Conservation (phyloP, 805 yeast species). For the Metschnikowia koreensis region DNA sequence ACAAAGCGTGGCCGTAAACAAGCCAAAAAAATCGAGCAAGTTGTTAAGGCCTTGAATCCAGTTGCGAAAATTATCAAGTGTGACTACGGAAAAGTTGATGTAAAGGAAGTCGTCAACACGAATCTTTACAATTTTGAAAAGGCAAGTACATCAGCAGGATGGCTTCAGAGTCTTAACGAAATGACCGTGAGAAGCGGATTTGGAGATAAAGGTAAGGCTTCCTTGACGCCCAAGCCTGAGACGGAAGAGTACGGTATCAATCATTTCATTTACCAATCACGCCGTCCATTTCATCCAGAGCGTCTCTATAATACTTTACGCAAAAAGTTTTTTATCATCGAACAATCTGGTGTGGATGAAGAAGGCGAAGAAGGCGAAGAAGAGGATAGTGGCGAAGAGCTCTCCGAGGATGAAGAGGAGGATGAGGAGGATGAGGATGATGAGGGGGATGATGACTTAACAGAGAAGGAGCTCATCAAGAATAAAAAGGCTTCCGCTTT, state of each 20-base stretch:
- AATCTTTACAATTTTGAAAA: conserved; percentile 39
- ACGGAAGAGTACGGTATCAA: conserved; percentile 48
- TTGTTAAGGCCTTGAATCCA: conserved; percentile 40
- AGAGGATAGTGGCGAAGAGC: conserved; percentile 14
- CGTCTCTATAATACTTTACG: conserved; percentile 34
- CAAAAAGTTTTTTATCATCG: conserved; percentile 34
- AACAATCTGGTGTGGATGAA: conserved; percentile 19
- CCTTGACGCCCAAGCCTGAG: conserved; percentile 42
- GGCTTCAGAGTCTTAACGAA: conserved; percentile 43
- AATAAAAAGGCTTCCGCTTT: conserved; percentile 38
- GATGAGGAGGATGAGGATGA: no score
- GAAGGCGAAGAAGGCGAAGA: conserved; percentile 12
- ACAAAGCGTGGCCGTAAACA: conserved; percentile 23
- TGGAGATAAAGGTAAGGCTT: conserved; percentile 13
- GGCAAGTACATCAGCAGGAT: conserved; percentile 44
- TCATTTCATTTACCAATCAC: conserved; percentile 40
- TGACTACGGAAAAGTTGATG: conserved; percentile 37
- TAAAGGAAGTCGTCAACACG: conserved; percentile 36
- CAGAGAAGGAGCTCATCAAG: conserved; percentile 26
- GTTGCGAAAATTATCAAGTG: conserved; percentile 38
- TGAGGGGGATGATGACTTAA: conserved; percentile 15
- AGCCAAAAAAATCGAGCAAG: conserved; percentile 26
- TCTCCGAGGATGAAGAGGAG: conserved; percentile 15
- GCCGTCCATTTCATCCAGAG: conserved; percentile 47
- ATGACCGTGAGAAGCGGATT: conserved; percentile 33